These are phyloP conservation scores for Plasmopara muralis DNA, from an alignment of 352 stramenopile genomes.

Conservation along the genomic window DNA sequence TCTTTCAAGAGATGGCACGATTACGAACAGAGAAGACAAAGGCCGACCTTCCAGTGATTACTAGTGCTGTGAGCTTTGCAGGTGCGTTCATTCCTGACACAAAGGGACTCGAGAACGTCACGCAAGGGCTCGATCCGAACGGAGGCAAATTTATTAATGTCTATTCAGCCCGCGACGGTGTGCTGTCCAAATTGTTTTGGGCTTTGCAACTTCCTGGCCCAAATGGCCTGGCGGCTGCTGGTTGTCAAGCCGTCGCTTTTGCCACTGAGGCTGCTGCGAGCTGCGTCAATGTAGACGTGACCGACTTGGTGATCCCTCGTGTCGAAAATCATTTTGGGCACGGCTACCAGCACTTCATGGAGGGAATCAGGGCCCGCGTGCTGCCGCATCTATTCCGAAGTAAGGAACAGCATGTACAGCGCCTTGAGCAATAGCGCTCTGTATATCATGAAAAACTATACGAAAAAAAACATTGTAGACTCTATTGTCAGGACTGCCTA, in stretches of 20 bases:
- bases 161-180: constrained; percentile 62
- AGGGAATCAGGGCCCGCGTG: constrained; percentile 42
- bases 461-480: neutral
- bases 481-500: constrained; percentile 27
- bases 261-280: constrained; percentile 9
- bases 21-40: constrained; percentile 22
- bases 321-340: constrained; percentile 74
- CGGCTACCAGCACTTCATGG: constrained; percentile 71
- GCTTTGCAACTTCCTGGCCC: constrained; percentile 40
- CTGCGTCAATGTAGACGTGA: constrained; percentile 63
- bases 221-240: constrained; percentile 38
- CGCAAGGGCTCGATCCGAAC: constrained; percentile 26
- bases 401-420: neutral
- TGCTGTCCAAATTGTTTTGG: constrained; percentile 75
- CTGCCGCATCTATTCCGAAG: constrained; percentile 30
- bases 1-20: constrained; percentile 57
- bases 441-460: no score
- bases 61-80: constrained; percentile 63
- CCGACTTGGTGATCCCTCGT: constrained; percentile 46
- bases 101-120: constrained; percentile 32
- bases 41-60: constrained; percentile 21
- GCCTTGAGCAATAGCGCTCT: neutral
- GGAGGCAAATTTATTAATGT: constrained; percentile 69
- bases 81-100: constrained; percentile 51
- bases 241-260: constrained; percentile 38